phyloP scores from a whole-genome alignment of 192 early-diverging fungal genomes.

The Funneliformis mosseae region DNA sequence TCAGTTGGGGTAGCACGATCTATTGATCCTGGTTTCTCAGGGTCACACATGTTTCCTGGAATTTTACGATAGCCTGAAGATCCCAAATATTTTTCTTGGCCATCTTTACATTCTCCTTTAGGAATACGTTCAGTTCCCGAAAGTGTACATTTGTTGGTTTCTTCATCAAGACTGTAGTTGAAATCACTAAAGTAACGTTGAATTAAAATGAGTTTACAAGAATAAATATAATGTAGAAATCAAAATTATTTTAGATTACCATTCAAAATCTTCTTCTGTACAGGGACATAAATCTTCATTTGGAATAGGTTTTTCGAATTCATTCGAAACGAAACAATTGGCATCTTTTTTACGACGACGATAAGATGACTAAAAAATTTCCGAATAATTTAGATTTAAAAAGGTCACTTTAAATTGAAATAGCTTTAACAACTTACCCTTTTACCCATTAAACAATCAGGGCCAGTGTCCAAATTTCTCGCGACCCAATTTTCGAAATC shows the following conservation, averaged over 20 bases:
- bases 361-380: constrained; percentile 54
- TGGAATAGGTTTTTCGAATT: constrained; percentile 50
- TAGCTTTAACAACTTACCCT: constrained; percentile 4
- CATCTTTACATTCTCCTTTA: constrained; percentile 62
- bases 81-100: constrained; percentile 67
- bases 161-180: constrained; percentile 62
- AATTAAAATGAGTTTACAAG: neutral
- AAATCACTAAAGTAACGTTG: constrained; percentile 62
- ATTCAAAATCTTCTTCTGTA: constrained; percentile 86
- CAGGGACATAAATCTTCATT: constrained; percentile 72
- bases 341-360: constrained; percentile 77
- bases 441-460: constrained; percentile 88
- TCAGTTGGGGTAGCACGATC: neutral
- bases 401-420: neutral
- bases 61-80: constrained; percentile 43
- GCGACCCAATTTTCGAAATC: constrained; percentile 80
- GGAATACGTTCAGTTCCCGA: constrained; percentile 58
- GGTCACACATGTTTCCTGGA: neutral
- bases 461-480: constrained; percentile 48
- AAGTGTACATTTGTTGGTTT: constrained; percentile 61
- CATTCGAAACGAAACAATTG: constrained; percentile 67
- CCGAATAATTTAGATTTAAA: neutral
- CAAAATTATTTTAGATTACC: neutral
- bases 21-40: neutral
- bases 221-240: neutral